phyloP scores from a whole-genome alignment of 2,329 filamentous ascomycete genomes.

The Gaeumannomyces sp. region DNA sequence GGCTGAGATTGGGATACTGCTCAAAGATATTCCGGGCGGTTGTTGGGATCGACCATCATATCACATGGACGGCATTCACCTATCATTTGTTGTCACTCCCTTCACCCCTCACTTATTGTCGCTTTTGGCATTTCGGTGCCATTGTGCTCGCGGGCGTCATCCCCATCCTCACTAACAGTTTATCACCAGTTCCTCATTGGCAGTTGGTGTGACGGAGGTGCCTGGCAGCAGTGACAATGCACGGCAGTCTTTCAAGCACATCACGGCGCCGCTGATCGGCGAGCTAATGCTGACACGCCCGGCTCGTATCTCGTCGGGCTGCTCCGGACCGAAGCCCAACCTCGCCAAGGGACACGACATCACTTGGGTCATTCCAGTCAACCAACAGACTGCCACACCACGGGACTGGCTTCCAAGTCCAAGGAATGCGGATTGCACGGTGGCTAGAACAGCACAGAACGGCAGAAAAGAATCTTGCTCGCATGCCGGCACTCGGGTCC shows the following conservation, averaged over 20 bases:
- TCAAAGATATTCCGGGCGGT: too few species aligned
- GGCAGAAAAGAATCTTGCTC: background rate
- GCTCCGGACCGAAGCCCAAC: background rate
- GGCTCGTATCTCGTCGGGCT: background rate
- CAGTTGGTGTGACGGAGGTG: background rate
- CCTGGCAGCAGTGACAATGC: background rate
- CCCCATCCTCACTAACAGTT: background rate
- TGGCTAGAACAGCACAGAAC: background rate
- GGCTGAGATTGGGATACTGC: too few species aligned
- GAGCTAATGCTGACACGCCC: background rate
- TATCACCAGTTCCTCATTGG: background rate
- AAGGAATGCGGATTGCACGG: background rate
- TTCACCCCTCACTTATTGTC: background rate
- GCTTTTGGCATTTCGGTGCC: background rate
- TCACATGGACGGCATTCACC: too few species aligned
- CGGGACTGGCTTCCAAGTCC: background rate
- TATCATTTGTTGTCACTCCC: too few species aligned
- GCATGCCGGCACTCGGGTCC: background rate
- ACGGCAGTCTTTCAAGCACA: background rate
- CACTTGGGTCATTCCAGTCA: background rate
- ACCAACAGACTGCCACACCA: background rate
- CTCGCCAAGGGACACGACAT: background rate
- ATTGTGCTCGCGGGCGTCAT: background rate
- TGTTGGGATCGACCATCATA: too few species aligned
- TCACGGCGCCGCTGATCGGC: background rate